Conservation (phyloP, 1,284 basidiomycete species). For the Rhodotorula glutinis region DNA sequence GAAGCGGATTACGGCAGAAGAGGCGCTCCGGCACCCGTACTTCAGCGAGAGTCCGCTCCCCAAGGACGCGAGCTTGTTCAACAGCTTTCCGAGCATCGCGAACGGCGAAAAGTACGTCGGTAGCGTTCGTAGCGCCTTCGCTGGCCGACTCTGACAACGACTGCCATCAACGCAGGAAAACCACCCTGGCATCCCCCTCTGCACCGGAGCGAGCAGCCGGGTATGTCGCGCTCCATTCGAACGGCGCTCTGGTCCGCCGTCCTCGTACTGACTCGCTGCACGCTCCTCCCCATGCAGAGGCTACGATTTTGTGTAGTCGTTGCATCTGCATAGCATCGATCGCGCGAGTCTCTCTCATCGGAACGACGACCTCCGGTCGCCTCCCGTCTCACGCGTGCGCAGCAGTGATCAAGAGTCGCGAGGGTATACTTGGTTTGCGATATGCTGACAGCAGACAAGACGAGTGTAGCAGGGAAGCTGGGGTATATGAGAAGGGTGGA, state of each 20-base stretch:
- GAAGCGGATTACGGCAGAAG: constrained; percentile 94
- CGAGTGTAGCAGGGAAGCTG: no score
- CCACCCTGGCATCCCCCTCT: constrained; percentile 38
- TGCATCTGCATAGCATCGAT: neutral
- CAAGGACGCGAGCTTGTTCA: constrained; percentile 95
- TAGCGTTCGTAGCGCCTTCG: no score
- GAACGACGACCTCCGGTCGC: no score
- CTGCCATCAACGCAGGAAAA: constrained; percentile 25
- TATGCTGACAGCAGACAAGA: neutral
- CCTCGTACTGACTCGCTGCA: no score
- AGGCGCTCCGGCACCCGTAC: constrained; percentile 91
- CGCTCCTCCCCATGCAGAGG: constrained; percentile 23
- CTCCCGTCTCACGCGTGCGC: neutral
- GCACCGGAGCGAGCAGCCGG: constrained; percentile 35
- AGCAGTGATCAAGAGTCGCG: neutral
- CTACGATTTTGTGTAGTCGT: constrained; percentile 31
- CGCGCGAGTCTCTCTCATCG: no score
- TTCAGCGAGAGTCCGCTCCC: constrained; percentile 94
- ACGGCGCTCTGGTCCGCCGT: neutral
- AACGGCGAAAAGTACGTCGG: constrained; percentile 74
- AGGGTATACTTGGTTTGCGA: no score
- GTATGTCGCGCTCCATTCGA: constrained; percentile 8
- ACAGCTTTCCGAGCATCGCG: constrained; percentile 93
- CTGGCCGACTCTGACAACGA: neutral
- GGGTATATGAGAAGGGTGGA: no score